Conservation (phyloP, 768 basidiomycete genomes). For the Amanita brunnescens region DNA sequence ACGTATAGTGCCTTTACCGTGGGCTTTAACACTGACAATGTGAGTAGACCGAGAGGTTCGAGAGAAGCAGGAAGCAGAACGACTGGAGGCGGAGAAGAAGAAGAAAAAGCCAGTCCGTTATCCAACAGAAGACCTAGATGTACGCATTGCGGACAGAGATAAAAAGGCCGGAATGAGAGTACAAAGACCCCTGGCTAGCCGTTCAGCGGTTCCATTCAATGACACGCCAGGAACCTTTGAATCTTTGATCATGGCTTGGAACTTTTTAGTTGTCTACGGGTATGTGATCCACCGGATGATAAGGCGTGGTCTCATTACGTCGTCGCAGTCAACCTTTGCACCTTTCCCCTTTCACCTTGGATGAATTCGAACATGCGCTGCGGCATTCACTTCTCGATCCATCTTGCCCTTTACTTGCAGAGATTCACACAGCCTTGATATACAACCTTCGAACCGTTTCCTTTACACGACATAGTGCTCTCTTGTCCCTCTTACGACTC, state of each 20-base stretch:
- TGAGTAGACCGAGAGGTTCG: conserved; percentile 62
- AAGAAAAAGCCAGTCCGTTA: conserved; percentile 89
- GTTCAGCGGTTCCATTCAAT: conserved; percentile 59
- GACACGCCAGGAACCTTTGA: conserved; percentile 63
- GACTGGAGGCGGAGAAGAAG: conserved; percentile 67
- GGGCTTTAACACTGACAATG: conserved; percentile 17
- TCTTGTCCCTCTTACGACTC: conserved; percentile 51
- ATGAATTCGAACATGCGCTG: conserved; percentile 86
- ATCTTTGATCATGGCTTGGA: conserved; percentile 86
- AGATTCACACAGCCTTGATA: conserved; percentile 84
- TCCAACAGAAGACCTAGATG: conserved; percentile 87
- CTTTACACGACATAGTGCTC: conserved; percentile 66
- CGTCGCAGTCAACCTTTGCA: conserved; percentile 69
- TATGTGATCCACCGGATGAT: conserved; percentile 28
- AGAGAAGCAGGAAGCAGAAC: conserved; percentile 58
- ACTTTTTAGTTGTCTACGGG: conserved; percentile 92
- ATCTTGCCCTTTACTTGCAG: conserved; percentile 70
- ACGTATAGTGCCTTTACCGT: conserved; percentile 2
- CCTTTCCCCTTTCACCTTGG: conserved; percentile 82
- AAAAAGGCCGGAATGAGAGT: conserved; percentile 69
- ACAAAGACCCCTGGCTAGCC: conserved; percentile 58
- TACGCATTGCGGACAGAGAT: conserved; percentile 72
- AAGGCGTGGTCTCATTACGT: conserved; percentile 5
- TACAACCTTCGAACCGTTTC: conserved; percentile 82
- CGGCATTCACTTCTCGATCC: conserved; percentile 65